Evolutionary conservation across 2,329 filamentous ascomycete genomes (phyloP).

Genomic region (Pyrenophora graminea): DNA sequence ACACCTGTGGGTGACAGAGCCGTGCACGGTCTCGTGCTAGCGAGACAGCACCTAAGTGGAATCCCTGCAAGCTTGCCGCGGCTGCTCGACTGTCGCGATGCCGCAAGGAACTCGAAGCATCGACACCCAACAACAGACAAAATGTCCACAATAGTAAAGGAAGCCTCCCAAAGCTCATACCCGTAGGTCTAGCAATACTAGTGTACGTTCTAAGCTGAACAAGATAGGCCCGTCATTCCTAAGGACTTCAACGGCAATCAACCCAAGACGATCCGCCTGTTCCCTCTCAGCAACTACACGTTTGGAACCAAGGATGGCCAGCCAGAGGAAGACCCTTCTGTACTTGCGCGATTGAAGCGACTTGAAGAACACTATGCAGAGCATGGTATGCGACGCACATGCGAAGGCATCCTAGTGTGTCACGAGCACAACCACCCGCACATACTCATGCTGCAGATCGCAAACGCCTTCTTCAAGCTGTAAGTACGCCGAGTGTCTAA

Average conservation of each 20-base stretch:
- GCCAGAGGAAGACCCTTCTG: slow-evolving; percentile 95
- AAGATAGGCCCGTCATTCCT: slow-evolving; percentile 70
- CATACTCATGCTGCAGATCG: slow-evolving; percentile 98
- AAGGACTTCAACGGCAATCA: slow-evolving; percentile 87
- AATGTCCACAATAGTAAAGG: slow-evolving; percentile 85
- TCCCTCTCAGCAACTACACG: slow-evolving; percentile 96
- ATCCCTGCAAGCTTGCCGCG: slow-evolving; percentile 16
- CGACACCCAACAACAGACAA: slow-evolving; percentile 11
- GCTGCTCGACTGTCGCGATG: slow-evolving; percentile 18
- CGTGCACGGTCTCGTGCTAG: slow-evolving; percentile 12
- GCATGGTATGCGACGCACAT: slow-evolving; percentile 95
- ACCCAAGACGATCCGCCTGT: slow-evolving; percentile 85
- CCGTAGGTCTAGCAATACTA: slow-evolving; percentile 52
- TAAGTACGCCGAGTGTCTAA: slow-evolving; percentile 33
- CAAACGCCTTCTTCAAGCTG: slow-evolving; percentile 99
- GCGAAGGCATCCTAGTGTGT: slow-evolving; percentile 95
- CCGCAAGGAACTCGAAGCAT: slow-evolving; percentile 8
- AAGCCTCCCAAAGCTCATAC: slow-evolving; percentile 74
- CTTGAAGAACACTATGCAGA: slow-evolving; percentile 93
- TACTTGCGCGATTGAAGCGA: slow-evolving; percentile 86
- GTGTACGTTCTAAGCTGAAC: not conserved
- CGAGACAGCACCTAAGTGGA: slow-evolving; percentile 1
- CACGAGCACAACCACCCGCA: slow-evolving; percentile 99
- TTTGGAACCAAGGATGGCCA: slow-evolving; percentile 98
- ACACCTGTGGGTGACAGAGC: not conserved